Conservation (phyloP, 257 asterid species). For the Forsythia viridissima region DNA sequence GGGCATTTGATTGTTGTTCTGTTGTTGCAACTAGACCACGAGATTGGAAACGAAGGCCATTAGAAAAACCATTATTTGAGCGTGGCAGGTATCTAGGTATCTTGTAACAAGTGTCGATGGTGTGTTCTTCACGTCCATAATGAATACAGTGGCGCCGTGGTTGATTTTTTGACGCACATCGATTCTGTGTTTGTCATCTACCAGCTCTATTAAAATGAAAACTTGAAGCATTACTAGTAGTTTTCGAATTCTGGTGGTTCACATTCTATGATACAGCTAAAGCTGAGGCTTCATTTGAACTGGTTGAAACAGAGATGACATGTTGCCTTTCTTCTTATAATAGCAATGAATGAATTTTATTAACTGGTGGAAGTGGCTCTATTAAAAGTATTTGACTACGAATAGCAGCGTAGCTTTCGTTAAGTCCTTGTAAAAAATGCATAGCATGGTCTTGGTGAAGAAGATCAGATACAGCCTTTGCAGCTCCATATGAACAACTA, state of each 20-base stretch:
- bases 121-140: neutral
- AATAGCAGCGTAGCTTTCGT: too few relatives aligned
- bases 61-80: neutral
- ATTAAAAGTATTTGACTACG: too few relatives aligned
- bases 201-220: neutral
- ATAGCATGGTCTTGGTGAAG: too few relatives aligned
- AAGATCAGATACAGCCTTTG: too few relatives aligned
- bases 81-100: neutral
- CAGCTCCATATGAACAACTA: too few relatives aligned
- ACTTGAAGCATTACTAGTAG: neutral
- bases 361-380: too few relatives aligned
- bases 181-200: neutral
- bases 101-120: neutral
- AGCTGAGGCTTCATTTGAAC: too few relatives aligned
- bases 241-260: too few relatives aligned
- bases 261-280: too few relatives aligned
- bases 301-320: neutral
- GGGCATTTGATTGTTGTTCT: too few relatives aligned
- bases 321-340: neutral
- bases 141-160: neutral
- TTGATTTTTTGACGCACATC: too few relatives aligned
- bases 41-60: neutral
- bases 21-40: neutral
- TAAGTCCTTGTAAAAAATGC: too few relatives aligned
- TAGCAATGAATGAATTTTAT: neutral